These are phyloP conservation scores for Quercus mongolica DNA, from an alignment of 306 rosid species.

Conservation along the genomic window DNA sequence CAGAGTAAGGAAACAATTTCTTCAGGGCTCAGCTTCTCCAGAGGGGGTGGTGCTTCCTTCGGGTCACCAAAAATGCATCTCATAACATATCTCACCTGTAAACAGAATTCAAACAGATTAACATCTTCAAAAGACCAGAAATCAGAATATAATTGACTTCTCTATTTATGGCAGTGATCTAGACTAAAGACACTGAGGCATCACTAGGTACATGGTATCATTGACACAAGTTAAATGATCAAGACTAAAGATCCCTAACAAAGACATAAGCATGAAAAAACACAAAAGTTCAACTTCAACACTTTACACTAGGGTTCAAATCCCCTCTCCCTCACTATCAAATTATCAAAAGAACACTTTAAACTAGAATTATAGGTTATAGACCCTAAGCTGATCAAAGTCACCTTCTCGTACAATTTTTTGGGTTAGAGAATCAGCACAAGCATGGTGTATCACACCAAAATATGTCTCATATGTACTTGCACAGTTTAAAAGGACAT, in stretches of 20 bases:
- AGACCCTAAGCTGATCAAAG: not conserved
- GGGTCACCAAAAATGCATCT: slow-evolving; percentile 89
- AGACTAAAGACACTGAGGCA: not conserved
- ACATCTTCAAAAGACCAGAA: slow-evolving; percentile 15
- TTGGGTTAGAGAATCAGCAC: not conserved
- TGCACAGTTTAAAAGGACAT: slow-evolving; percentile 5
- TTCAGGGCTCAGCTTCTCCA: slow-evolving; percentile 85
- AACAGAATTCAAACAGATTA: slow-evolving; percentile 16
- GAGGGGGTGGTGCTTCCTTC: slow-evolving; percentile 90
- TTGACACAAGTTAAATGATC: not conserved
- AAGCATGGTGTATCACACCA: not conserved
- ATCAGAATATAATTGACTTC: slow-evolving; percentile 5
- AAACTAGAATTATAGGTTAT: not conserved
- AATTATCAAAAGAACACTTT: not conserved
- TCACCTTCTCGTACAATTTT: not conserved
- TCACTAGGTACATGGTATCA: not conserved
- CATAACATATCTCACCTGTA: slow-evolving; percentile 95
- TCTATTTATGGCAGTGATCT: not conserved
- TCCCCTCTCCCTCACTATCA: too few relatives aligned
- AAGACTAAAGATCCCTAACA: not conserved
- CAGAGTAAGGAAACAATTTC: slow-evolving; percentile 68
- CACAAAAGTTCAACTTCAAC: not conserved
- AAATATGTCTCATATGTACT: not conserved
- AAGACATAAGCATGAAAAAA: not conserved
- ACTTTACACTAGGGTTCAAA: too few relatives aligned